Percentiles rank a stretch among this genome's conserved stretches.
phyloP scores from a whole-genome alignment of 176 grass and related monocot genomes.

The Areca catechu region DNA sequence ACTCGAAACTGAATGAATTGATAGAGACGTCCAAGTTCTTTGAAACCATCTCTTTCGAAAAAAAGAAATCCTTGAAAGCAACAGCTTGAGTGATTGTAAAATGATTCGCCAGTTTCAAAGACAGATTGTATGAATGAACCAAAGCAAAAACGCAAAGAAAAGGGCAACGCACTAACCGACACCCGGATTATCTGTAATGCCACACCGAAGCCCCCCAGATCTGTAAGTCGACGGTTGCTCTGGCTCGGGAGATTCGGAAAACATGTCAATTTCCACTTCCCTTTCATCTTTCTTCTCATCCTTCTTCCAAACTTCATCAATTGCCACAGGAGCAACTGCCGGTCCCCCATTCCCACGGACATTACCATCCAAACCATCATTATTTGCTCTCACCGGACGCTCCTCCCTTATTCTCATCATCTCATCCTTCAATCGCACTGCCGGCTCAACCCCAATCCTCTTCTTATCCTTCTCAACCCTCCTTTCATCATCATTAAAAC shows the following conservation, averaged over 20 bases:
- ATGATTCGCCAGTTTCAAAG: too few relatives aligned
- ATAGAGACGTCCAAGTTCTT: too few relatives aligned
- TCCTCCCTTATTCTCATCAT: not conserved
- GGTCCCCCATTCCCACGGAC: slow-evolving; percentile 19
- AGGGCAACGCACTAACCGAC: slow-evolving; percentile 39
- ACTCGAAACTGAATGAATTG: too few relatives aligned
- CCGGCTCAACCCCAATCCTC: not conserved
- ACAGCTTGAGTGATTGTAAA: too few relatives aligned
- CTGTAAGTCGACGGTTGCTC: slow-evolving; percentile 17
- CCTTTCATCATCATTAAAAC: too few relatives aligned
- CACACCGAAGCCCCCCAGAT: slow-evolving; percentile 40
- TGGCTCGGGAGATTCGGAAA: slow-evolving; percentile 22
- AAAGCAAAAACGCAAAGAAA: slow-evolving; percentile 3
- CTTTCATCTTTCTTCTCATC: slow-evolving; percentile 33
- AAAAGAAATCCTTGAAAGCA: too few relatives aligned
- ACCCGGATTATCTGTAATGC: slow-evolving; percentile 69
- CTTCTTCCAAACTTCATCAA: slow-evolving; percentile 36
- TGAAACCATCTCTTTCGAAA: too few relatives aligned
- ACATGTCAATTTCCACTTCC: slow-evolving; percentile 24
- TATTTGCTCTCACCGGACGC: slow-evolving; percentile 23
- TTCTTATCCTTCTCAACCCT: not conserved
- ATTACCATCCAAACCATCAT: slow-evolving; percentile 19
- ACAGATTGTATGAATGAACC: too few relatives aligned
- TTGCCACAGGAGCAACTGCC: slow-evolving; percentile 26
- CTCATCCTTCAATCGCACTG: slow-evolving; percentile 20